Conservation (phyloP, 768 basidiomycete genomes). For the Kwoniella pini region DNA sequence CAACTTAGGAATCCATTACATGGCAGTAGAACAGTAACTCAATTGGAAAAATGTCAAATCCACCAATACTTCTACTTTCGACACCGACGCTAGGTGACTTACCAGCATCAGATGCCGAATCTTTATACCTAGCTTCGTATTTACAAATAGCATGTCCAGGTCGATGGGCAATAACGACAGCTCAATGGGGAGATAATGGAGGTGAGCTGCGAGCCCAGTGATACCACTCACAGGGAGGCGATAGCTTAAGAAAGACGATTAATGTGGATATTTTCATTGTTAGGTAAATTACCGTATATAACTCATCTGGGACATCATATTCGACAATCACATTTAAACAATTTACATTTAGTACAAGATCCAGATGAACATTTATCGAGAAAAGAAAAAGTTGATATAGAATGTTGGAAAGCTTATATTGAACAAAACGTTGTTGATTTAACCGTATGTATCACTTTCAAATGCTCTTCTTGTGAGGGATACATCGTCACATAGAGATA, state of each 20-base stretch:
- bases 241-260: too few species aligned
- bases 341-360: constrained; percentile 28
- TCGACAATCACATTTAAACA: constrained; percentile 20
- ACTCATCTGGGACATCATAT: constrained; percentile 33
- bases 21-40: too few species aligned
- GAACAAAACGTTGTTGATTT: constrained; percentile 41
- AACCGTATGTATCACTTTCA: constrained; percentile 39
- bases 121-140: constrained; percentile 30
- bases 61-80: constrained; percentile 28
- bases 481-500: neutral
- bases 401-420: constrained; percentile 41
- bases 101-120: constrained; percentile 33
- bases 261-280: neutral
- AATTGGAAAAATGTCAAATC: constrained; percentile 1
- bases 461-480: too few species aligned
- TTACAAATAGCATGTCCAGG: constrained; percentile 33
- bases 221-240: too few species aligned
- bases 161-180: constrained; percentile 26
- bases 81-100: constrained; percentile 32
- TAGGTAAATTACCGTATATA: constrained; percentile 41
- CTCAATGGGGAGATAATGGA: constrained; percentile 27
- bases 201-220: constrained; percentile 31
- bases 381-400: constrained; percentile 26
- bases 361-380: constrained; percentile 24
- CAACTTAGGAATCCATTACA: too few species aligned